Evolutionary conservation across 768 basidiomycete genomes (phyloP), one percentile per base, ranked within the genome.

Genomic region (Suillus placidus): DNA sequence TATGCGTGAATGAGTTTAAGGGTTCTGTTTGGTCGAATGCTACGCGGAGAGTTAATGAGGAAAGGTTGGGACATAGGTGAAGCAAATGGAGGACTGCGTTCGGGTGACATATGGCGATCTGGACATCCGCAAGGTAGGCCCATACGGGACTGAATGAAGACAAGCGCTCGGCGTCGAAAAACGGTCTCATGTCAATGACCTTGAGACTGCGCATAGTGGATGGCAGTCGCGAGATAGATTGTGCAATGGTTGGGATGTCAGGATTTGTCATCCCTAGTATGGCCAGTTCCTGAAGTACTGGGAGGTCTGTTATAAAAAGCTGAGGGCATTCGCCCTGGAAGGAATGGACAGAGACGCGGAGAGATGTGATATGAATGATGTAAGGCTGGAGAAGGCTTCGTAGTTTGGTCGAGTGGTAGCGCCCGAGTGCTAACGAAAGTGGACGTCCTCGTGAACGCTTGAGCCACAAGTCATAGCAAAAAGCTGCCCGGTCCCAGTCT

Each of bases 361-460:
- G 38, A 20, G 37, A 58, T 14, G 38, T 34, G 38, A 58, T 61
- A 6, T 65, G 73, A 47, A 57, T 58, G 6, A 55, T 65, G 34
- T 73, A 73, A 10, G 73, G 69, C 37, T 69, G 73, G 12, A 75
- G 38, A 23, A 71, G 60, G 57, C 1, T 40, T 18, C 57, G 23
- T 26, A 73, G 65, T 23, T 26, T 26, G 16, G 54, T 13, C 3
- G 32, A 35, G 12, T 55, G 54, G 20, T 55, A 13, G 54, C 34
- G 10, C 67, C 71, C 64, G 62, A 13, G 62, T 63, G 72, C 72
- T 4, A 73, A 67, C 16, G 74, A 75, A 3, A 73, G 54, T 9
- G 72, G 74, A 26, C 61, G 65, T 20, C 63, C 58, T 5, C 55
- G 55, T 16, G 72, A 63, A 20, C 74, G 67, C 13, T 74, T 40